phyloP scores from a whole-genome alignment of 1,139 yeast genomes.

The Suhomyces panamericanus region DNA sequence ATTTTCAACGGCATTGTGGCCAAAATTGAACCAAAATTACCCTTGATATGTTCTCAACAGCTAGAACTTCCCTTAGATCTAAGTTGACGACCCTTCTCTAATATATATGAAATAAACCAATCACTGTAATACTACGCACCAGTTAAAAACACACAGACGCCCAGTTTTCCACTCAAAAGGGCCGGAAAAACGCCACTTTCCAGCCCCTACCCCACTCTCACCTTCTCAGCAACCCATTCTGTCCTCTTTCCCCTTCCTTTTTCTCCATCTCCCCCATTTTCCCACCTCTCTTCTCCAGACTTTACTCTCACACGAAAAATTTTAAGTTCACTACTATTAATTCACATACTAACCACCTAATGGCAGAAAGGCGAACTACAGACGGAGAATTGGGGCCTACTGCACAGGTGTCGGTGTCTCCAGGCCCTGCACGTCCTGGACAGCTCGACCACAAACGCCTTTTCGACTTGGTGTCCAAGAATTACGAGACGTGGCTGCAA shows the following conservation, averaged over 20 bases:
- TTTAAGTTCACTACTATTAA: conserved; percentile 1
- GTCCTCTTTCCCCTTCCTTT: not conserved
- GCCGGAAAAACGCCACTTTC: too few relatives aligned
- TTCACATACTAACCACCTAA: not conserved
- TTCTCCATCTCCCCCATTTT: not conserved
- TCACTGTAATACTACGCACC: too few relatives aligned
- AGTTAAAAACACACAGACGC: too few relatives aligned
- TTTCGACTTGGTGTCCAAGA: conserved; percentile 38
- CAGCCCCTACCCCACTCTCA: not conserved
- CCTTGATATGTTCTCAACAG: too few relatives aligned
- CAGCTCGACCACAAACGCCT: conserved; percentile 29
- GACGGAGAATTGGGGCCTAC: conserved; percentile 3
- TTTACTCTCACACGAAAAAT: conserved; percentile 4
- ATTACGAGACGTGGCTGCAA: conserved; percentile 43
- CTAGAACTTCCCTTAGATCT: too few relatives aligned
- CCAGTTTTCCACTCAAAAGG: too few relatives aligned
- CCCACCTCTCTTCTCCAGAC: not conserved
- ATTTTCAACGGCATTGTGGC: too few relatives aligned
- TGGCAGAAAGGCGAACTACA: conserved; percentile 6
- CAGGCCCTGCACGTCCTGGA: not conserved
- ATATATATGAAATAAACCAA: too few relatives aligned
- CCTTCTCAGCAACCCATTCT: not conserved
- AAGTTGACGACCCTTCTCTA: too few relatives aligned
- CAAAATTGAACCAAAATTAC: too few relatives aligned
- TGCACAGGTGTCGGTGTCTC: not conserved